These are phyloP conservation scores for sorghum (Sorghum bicolor) DNA, from an alignment of 176 grass and related monocot species.

Conservation along the genomic window Sorghum_bicolor_NCBIv3 NC_012870.2:5563001-5563500, in stretches of 20 bases:
- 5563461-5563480: background rate
- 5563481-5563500: background rate
- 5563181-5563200: slow-evolving; percentile 85
- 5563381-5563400: background rate
- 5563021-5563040: slow-evolving; percentile 93
- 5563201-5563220: slow-evolving; percentile 31
- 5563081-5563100: slow-evolving; percentile 69
- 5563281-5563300: background rate
- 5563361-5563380: background rate
- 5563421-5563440: background rate
- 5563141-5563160: slow-evolving; percentile 77
- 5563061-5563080: slow-evolving; percentile 75
- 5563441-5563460: background rate
- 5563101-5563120: slow-evolving; percentile 65
- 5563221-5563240: slow-evolving; percentile 25
- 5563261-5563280: background rate
- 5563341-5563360: background rate
- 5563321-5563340: background rate
- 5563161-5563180: slow-evolving; percentile 99
- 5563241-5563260: background rate
- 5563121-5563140: slow-evolving; percentile 70
- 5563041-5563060: slow-evolving; percentile 69
- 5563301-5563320: background rate
- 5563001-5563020: slow-evolving; percentile 67
- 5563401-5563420: slow-evolving; percentile 6